A percentile compares a stretch with the other conserved stretches of the same genome.
Evolutionary conservation across 2,329 filamentous ascomycete species (phyloP).

Genomic region (Ophiocordyceps sinensis): DNA sequence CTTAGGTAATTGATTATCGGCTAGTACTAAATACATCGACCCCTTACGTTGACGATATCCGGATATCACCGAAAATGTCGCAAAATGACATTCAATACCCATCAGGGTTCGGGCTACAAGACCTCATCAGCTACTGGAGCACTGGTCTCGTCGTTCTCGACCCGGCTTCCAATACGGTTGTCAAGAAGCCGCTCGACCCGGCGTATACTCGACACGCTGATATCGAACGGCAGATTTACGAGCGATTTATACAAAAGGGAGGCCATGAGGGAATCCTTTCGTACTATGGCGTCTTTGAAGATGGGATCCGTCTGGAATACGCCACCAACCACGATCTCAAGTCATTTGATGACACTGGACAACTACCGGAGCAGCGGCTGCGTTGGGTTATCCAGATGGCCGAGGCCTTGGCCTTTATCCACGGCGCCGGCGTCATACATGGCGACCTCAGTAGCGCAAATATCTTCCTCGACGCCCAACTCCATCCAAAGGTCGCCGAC

Average conservation of each 20-base stretch:
- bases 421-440: neutral
- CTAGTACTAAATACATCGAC: no score
- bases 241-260: neutral
- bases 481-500: neutral
- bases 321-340: neutral
- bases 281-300: neutral
- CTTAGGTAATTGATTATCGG: no score
- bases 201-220: neutral
- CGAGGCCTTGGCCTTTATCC: neutral
- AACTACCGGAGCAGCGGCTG: neutral
- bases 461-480: neutral
- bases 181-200: constrained; percentile 1
- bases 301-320: neutral
- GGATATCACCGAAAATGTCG: neutral
- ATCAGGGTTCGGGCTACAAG: neutral
- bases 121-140: neutral
- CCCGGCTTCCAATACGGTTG: constrained; percentile 1
- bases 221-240: neutral
- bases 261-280: neutral
- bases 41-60: no score
- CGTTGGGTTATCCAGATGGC: neutral
- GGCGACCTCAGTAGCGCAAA: neutral
- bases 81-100: neutral
- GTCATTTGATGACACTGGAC: neutral
- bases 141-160: constrained; percentile 1